Evolutionary conservation across 2,329 filamentous ascomycete genomes (phyloP).

Genomic region (Aspergillus sergii): DNA sequence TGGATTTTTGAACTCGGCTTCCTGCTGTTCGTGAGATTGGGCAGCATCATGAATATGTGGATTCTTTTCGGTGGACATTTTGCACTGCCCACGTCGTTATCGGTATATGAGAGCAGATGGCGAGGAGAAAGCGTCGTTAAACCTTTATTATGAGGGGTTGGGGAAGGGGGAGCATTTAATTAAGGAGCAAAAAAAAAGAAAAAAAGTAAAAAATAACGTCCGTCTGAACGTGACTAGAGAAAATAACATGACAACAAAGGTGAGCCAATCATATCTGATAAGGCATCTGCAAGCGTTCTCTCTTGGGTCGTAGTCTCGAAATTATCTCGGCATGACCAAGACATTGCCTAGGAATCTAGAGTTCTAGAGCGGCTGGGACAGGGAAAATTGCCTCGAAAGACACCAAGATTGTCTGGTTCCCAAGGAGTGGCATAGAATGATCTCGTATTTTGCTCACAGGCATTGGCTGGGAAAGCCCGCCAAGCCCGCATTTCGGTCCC

Average conservation of each 20-base stretch:
- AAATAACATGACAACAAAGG: background rate
- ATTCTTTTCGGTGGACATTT: background rate
- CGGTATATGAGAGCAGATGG: background rate
- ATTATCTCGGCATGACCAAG: background rate
- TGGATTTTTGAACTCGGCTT: slow-evolving; percentile 34
- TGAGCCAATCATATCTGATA: background rate
- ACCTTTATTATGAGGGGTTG: background rate
- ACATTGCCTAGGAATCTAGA: background rate
- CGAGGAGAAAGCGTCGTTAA: background rate
- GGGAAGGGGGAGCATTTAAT: background rate
- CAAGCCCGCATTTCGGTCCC: background rate
- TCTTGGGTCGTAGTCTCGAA: background rate
- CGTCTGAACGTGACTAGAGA: background rate
- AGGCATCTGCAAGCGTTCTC: background rate
- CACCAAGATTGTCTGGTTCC: background rate
- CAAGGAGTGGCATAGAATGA: background rate
- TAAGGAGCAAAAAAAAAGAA: background rate
- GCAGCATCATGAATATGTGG: background rate
- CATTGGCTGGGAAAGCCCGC: background rate
- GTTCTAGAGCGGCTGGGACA: background rate
- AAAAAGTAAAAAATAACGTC: no score
- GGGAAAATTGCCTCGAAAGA: background rate
- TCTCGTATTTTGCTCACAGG: background rate
- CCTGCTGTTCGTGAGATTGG: background rate
- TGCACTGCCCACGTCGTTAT: background rate